Conservation (phyloP, 1,284 basidiomycete genomes). For the Tilletiopsis washingtonensis region DNA sequence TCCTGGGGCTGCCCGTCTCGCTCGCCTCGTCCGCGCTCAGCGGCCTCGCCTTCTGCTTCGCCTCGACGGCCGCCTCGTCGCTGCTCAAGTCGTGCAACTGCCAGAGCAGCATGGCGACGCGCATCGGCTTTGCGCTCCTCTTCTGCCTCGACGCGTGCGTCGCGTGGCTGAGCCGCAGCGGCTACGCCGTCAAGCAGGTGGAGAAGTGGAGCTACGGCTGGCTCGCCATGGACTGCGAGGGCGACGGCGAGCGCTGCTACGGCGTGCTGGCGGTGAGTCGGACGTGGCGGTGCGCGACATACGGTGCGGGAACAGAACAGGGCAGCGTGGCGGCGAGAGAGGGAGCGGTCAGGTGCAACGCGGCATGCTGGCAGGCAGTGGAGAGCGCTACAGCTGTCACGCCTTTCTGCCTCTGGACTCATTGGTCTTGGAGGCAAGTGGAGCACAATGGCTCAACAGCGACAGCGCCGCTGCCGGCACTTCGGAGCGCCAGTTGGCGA, state of each 20-base stretch:
- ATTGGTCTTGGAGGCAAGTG: too few relatives aligned
- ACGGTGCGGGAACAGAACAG: too few relatives aligned
- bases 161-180: slow-evolving; percentile 91
- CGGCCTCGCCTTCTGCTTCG: slow-evolving; percentile 52
- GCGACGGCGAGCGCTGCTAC: slow-evolving; percentile 74
- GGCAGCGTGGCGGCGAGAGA: too few relatives aligned
- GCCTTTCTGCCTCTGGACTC: too few relatives aligned
- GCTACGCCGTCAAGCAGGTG: slow-evolving; percentile 75
- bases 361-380: too few relatives aligned
- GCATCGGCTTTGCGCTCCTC: slow-evolving; percentile 92
- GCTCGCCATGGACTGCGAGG: slow-evolving; percentile 90
- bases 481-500: too few relatives aligned
- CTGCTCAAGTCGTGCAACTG: slow-evolving; percentile 99
- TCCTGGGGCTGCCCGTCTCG: slow-evolving; percentile 71
- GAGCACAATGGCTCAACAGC: too few relatives aligned
- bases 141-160: slow-evolving; percentile 92
- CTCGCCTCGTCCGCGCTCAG: slow-evolving; percentile 42
- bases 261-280: slow-evolving; percentile 87
- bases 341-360: too few relatives aligned
- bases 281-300: too few relatives aligned
- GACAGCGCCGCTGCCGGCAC: too few relatives aligned
- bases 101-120: slow-evolving; percentile 94
- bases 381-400: too few relatives aligned
- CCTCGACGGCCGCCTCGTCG: slow-evolving; percentile 83
- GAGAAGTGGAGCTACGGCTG: slow-evolving; percentile 92